phyloP scores from a whole-genome alignment of 768 basidiomycete genomes.

The Russula sp. region DNA sequence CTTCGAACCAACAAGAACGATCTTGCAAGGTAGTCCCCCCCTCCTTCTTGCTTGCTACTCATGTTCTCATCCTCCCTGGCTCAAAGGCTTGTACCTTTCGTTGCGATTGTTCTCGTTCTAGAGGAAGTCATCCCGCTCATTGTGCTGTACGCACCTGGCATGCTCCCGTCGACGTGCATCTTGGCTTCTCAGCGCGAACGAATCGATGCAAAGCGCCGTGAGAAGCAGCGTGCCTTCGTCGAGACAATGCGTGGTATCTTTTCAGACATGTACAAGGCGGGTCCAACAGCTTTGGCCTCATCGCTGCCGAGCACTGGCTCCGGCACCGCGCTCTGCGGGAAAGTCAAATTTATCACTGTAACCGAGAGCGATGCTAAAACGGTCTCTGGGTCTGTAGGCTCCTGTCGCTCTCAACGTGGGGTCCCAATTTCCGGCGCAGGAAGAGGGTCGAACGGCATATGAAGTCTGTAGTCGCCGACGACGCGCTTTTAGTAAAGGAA shows the following conservation, averaged over 20 bases:
- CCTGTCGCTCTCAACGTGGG: constrained; percentile 36
- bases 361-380: neutral
- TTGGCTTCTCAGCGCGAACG: constrained; percentile 74
- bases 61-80: constrained; percentile 11
- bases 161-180: constrained; percentile 83
- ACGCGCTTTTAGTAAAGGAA: constrained; percentile 52
- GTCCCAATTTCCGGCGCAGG: constrained; percentile 31
- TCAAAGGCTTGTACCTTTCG: constrained; percentile 68
- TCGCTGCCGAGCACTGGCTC: constrained; percentile 27
- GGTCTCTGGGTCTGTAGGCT: constrained; percentile 26
- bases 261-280: constrained; percentile 30
- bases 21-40: constrained; percentile 52
- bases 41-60: neutral
- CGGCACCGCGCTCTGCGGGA: constrained; percentile 50
- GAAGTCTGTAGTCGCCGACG: constrained; percentile 48
- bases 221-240: constrained; percentile 34
- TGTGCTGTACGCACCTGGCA: constrained; percentile 76
- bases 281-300: constrained; percentile 31
- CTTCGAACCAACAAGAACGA: constrained; percentile 63
- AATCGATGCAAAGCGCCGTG: constrained; percentile 46
- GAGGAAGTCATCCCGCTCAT: constrained; percentile 82
- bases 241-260: constrained; percentile 24
- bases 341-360: constrained; percentile 27
- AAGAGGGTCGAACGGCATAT: constrained; percentile 37
- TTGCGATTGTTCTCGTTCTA: constrained; percentile 63